phyloP scores from a whole-genome alignment of 805 yeast species.

The Zygotorulaspora florentina region DNA sequence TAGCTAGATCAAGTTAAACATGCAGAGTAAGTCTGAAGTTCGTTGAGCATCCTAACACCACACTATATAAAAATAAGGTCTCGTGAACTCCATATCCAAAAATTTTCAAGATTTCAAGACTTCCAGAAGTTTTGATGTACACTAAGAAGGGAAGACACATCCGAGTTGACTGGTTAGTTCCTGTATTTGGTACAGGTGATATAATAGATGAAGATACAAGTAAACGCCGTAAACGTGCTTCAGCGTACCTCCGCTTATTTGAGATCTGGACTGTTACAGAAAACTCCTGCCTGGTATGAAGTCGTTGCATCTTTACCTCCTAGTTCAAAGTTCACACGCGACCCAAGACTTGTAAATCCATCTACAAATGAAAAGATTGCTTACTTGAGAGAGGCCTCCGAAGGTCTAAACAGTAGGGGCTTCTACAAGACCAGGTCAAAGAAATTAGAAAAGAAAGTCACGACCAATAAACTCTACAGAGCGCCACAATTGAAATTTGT shows the following conservation, averaged over 20 bases:
- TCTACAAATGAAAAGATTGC: conserved; percentile 19
- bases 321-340: conserved; percentile 45
- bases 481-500: conserved; percentile 34
- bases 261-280: conserved; percentile 59
- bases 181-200: too few relatives aligned
- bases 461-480: conserved; percentile 21
- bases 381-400: conserved; percentile 16
- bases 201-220: conserved; percentile 61
- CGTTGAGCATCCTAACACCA: not conserved
- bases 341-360: conserved; percentile 29
- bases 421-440: conserved; percentile 36
- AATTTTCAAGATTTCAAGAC: not conserved
- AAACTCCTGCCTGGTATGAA: conserved; percentile 85
- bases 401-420: conserved; percentile 15
- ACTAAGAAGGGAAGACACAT: not conserved
- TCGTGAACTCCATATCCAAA: not conserved
- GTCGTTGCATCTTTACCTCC: conserved; percentile 86
- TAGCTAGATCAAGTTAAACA: too few relatives aligned
- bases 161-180: too few relatives aligned
- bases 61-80: not conserved
- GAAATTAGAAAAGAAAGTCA: conserved; percentile 18
- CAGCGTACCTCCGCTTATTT: conserved; percentile 77
- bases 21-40: too few relatives aligned
- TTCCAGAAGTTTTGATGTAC: not conserved
- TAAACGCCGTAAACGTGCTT: conserved; percentile 69